Base-by-base conservation (phyloP, 306 rosid genomes). In the Styphnolobium japonicum region DNA sequence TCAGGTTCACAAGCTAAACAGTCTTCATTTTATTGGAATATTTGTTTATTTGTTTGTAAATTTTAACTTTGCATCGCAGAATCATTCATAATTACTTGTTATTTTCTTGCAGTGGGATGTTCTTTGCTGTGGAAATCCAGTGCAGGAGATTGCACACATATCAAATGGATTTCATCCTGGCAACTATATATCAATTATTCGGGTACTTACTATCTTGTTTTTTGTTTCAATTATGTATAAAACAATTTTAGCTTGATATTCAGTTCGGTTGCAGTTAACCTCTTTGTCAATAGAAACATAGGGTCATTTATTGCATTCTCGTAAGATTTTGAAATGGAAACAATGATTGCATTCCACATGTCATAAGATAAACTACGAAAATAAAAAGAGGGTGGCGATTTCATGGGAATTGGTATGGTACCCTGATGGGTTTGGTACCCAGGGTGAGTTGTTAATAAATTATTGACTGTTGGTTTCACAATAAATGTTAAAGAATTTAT, bases 61-160 rank as follows among this genome's bases (percentile, higher is more conserved):
- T 33, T 22, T 18, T 21, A 22, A 2, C 29, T 55, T 53, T 42
- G 0, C 5, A 57, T 8, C 27, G 5, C 18, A 46, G 16, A 42
- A 1, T 60, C 52, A 58, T 18, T 15, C 11, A 52, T 16, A 4
- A 2, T 51, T 15, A 4, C 8, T 29, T 36, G 0, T 48, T 27
- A 6, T 67, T 62, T 21, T 80, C 2, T 56, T 33, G 25, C 49
- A 93, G 95, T 91, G 98, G 97, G 98, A 93, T 78, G 71, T 76
- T 49, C 79, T 88, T 29, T 84, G 82, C 19, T 8, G 5, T 58
- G 87, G 81, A 42, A 49, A 76, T 52, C 80, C 85, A 23, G 74
- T 75, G 18, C 73, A 63, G 0, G 92, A 87, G 78, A 27, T 91
- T 71, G 85, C 83, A 1, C 87, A 48, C 62, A 66, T 93, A 77